Conservation (phyloP, 257 asterid genomes). For the Ajuga chamaepitys region DNA sequence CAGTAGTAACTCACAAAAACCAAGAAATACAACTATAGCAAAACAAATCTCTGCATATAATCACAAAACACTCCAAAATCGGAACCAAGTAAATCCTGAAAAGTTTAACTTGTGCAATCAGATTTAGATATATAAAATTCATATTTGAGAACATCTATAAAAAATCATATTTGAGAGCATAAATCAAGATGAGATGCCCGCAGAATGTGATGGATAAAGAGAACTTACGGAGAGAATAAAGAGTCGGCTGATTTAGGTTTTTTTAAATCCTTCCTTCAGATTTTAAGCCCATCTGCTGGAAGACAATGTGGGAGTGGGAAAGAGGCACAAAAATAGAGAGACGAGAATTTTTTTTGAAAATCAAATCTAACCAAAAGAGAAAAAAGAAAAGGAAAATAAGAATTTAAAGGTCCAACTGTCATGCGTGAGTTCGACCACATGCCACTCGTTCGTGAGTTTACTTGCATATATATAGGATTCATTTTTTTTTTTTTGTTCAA, state of each 20-base stretch:
- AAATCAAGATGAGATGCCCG: neutral
- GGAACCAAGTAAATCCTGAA: slow-evolving; percentile 9
- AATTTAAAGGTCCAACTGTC: neutral
- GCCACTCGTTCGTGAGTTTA: neutral
- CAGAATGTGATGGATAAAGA: neutral
- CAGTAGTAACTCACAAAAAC: slow-evolving; percentile 20
- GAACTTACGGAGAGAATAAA: slow-evolving; percentile 31
- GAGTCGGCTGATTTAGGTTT: slow-evolving; percentile 44
- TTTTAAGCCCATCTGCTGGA: slow-evolving; percentile 13
- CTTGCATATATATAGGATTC: neutral
- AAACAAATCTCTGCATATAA: slow-evolving; percentile 6
- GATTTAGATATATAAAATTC: slow-evolving; percentile 18
- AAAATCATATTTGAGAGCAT: neutral
- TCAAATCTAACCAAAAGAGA: neutral
- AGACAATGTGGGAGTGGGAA: slow-evolving; percentile 9
- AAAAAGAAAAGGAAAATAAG: neutral
- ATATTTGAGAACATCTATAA: neutral
- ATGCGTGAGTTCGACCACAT: neutral
- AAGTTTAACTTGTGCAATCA: neutral
- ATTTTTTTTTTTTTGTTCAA: no score
- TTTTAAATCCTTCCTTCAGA: slow-evolving; percentile 15
- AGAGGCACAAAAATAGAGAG: slow-evolving; percentile 25
- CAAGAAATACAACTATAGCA: slow-evolving; percentile 9
- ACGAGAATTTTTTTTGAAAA: neutral
- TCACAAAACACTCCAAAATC: neutral